Percentiles rank a stretch among this genome's conserved stretches.
Evolutionary conservation across 148 eudicot species (phyloP).

Genomic region (Salicornia ramosissima): DNA sequence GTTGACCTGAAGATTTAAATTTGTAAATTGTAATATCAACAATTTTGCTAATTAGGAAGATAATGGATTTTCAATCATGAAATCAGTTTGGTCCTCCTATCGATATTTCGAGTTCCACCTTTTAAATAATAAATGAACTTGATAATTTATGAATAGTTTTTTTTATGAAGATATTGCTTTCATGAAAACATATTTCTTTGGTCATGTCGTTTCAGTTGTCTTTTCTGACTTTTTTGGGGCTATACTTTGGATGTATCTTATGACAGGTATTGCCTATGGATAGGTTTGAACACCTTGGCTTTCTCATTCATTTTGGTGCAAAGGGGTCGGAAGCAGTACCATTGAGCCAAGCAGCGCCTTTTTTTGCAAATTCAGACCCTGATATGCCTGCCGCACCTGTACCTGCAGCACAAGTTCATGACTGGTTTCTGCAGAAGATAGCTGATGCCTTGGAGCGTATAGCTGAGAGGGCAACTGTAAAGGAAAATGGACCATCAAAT

Average conservation of each 20-base stretch:
- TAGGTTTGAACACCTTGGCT: slow-evolving; percentile 84
- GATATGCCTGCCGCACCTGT: slow-evolving; percentile 98
- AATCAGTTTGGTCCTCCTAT: not conserved
- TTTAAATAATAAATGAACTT: not conserved
- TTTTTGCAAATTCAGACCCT: slow-evolving; percentile 96
- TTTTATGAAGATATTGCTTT: not conserved
- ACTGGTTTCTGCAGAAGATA: slow-evolving; percentile 79
- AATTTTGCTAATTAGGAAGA: not conserved
- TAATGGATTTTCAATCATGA: not conserved
- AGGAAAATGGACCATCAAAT: slow-evolving; percentile 70
- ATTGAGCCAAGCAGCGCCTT: slow-evolving; percentile 80
- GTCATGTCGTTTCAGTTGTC: not conserved
- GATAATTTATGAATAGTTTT: not conserved
- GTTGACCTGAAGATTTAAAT: not conserved
- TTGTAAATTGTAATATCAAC: not conserved
- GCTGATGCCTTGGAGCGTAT: slow-evolving; percentile 67
- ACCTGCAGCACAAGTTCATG: slow-evolving; percentile 80
- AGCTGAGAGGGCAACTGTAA: slow-evolving; percentile 68
- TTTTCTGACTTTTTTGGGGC: not conserved
- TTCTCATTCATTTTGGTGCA: slow-evolving; percentile 76
- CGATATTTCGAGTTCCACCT: not conserved
- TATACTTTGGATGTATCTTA: not conserved
- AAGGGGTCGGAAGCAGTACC: slow-evolving; percentile 71
- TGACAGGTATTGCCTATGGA: slow-evolving; percentile 87
- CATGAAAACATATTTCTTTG: no score